Conservation (phyloP, 2,329 filamentous ascomycete genomes). For the Pseudogymnoascus sp. region DNA sequence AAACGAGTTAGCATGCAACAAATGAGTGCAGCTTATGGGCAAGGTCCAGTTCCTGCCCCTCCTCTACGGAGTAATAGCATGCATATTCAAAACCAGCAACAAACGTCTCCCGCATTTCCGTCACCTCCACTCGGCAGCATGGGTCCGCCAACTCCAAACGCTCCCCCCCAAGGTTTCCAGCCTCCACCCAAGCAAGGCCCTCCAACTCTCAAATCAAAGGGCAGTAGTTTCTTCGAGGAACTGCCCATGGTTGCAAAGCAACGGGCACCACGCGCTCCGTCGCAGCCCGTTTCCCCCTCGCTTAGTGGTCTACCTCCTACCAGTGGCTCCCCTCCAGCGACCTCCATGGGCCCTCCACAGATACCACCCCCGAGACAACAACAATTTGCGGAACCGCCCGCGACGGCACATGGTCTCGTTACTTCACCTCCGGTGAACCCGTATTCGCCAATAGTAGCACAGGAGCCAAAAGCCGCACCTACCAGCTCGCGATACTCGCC, state of each 20-base stretch:
- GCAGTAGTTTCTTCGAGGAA: conserved; percentile 67
- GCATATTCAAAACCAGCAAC: conserved; percentile 18
- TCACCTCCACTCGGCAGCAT: conserved; percentile 19
- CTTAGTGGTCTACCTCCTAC: conserved; percentile 19
- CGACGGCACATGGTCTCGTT: conserved; percentile 23
- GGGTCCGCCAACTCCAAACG: conserved; percentile 11
- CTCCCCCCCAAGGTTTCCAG: not conserved
- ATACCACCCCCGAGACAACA: conserved; percentile 17
- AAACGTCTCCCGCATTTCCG: conserved; percentile 17
- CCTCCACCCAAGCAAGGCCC: not conserved
- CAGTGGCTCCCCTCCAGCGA: conserved; percentile 17
- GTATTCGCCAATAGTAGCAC: conserved; percentile 22
- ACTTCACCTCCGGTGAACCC: conserved; percentile 28
- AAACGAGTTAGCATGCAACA: conserved; percentile 53
- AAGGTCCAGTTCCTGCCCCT: conserved; percentile 15
- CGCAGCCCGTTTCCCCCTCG: conserved; percentile 21
- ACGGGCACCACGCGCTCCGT: conserved; percentile 43
- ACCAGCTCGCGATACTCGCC: conserved; percentile 21
- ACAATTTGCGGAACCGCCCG: conserved; percentile 11
- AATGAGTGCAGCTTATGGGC: conserved; percentile 23
- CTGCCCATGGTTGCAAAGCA: conserved; percentile 57
- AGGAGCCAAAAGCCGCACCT: not conserved
- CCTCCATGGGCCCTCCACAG: conserved; percentile 15
- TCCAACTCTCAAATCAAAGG: conserved; percentile 30
- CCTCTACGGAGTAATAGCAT: conserved; percentile 27